Conservation (phyloP, 495 filamentous ascomycete species). For the Durotheca rogersii region DNA sequence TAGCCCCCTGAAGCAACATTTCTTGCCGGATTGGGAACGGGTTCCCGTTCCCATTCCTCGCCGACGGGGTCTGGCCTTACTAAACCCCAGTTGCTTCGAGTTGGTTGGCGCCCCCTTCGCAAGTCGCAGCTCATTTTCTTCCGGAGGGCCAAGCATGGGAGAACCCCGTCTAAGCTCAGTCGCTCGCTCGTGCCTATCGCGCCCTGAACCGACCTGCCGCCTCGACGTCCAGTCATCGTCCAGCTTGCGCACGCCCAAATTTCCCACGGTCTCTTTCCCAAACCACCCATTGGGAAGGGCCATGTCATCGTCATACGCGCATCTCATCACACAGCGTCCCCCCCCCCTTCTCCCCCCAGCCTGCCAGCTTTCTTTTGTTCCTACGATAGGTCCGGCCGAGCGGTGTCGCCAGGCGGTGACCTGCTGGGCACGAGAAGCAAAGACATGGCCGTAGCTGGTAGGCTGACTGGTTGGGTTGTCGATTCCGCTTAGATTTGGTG, state of each 20-base stretch:
- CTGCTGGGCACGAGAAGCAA: slow-evolving; percentile 25
- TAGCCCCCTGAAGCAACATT: not conserved
- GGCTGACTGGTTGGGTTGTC: slow-evolving; percentile 16
- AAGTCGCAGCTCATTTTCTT: slow-evolving; percentile 24
- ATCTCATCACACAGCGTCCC: slow-evolving; percentile 32
- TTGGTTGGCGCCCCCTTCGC: not conserved
- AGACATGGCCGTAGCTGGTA: slow-evolving; percentile 17
- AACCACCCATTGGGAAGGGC: slow-evolving; percentile 25
- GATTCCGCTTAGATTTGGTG: slow-evolving; percentile 10
- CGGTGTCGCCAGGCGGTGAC: slow-evolving; percentile 11
- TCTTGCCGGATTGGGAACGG: slow-evolving; percentile 19
- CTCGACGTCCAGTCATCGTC: slow-evolving; percentile 24
- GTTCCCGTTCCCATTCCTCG: slow-evolving; percentile 27
- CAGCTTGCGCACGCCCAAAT: slow-evolving; percentile 30
- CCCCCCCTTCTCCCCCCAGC: no score
- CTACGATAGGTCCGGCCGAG: slow-evolving; percentile 4
- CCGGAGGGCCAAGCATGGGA: slow-evolving; percentile 18
- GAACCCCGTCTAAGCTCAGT: not conserved
- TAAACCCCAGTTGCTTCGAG: not conserved
- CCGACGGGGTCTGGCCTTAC: slow-evolving; percentile 16
- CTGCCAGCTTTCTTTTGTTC: slow-evolving; percentile 10
- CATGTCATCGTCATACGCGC: slow-evolving; percentile 28
- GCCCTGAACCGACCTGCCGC: not conserved
- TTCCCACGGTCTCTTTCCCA: slow-evolving; percentile 26
- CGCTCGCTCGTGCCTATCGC: not conserved